Evolutionary conservation across 2,329 filamentous ascomycete genomes (phyloP).

Genomic region (Didymella exigua): DNA sequence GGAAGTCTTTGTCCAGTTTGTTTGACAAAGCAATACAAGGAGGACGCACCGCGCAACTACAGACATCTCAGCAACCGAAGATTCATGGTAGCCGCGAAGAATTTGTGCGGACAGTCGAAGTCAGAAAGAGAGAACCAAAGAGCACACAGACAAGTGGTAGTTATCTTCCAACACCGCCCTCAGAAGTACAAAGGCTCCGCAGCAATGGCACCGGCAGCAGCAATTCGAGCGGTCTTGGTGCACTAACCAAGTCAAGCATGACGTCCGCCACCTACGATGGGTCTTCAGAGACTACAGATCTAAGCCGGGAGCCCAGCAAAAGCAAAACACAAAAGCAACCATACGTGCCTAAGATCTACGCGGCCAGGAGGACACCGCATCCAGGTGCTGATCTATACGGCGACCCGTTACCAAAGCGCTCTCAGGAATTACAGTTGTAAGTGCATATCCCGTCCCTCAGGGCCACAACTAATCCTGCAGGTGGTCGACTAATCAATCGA

Average conservation of each 20-base stretch:
- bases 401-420: constrained; percentile 15
- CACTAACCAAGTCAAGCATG: neutral
- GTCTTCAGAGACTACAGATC: constrained; percentile 14
- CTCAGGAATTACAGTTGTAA: constrained; percentile 23
- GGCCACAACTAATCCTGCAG: constrained; percentile 11
- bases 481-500: constrained; percentile 32
- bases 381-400: constrained; percentile 18
- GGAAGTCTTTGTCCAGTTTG: constrained; percentile 6
- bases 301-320: constrained; percentile 15
- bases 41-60: constrained; percentile 8
- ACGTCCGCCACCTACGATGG: neutral
- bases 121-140: constrained; percentile 6
- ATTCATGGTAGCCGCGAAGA: constrained; percentile 21
- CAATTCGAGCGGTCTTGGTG: constrained; percentile 7
- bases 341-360: constrained; percentile 22
- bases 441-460: neutral
- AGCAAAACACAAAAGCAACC: constrained; percentile 14
- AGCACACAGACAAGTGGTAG: constrained; percentile 12
- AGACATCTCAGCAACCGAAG: constrained; percentile 9
- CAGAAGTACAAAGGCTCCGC: constrained; percentile 21
- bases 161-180: constrained; percentile 31
- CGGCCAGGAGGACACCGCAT: constrained; percentile 14
- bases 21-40: constrained; percentile 25
- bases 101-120: constrained; percentile 20
- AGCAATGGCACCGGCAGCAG: constrained; percentile 16